Percentiles rank a stretch among this genome's conserved stretches.
Evolutionary conservation across 495 filamentous ascomycete genomes (phyloP).

Genomic region (Talaromyces trachyspermus): DNA sequence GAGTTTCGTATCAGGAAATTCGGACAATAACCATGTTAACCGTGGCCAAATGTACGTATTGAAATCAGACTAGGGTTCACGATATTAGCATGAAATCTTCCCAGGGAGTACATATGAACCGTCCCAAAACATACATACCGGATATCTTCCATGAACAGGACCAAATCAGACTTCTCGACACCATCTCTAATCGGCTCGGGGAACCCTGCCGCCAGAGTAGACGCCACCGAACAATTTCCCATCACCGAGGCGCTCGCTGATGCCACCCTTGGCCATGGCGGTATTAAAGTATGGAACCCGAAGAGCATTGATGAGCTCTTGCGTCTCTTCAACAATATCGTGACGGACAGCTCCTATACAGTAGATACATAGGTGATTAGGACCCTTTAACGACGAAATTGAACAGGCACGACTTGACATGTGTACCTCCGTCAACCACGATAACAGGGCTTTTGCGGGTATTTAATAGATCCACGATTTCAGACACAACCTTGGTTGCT

Average conservation of each 20-base stretch:
- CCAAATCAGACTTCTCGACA: slow-evolving; percentile 63
- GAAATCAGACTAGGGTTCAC: slow-evolving; percentile 20
- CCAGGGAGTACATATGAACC: too few species aligned
- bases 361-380: not conserved
- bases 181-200: slow-evolving; percentile 49
- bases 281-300: slow-evolving; percentile 63
- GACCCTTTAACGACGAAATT: not conserved
- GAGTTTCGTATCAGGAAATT: not conserved
- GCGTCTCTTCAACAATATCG: slow-evolving; percentile 55
- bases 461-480: not conserved
- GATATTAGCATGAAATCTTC: too few species aligned
- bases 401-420: too few species aligned
- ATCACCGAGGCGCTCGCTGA: slow-evolving; percentile 51
- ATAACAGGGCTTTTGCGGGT: not conserved
- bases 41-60: slow-evolving; percentile 17
- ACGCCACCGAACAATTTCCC: slow-evolving; percentile 59
- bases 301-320: slow-evolving; percentile 58
- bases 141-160: slow-evolving; percentile 49
- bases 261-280: slow-evolving; percentile 70
- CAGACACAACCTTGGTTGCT: not conserved
- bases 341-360: slow-evolving; percentile 53
- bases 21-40: not conserved
- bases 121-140: too few species aligned
- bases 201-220: slow-evolving; percentile 62
- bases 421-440: slow-evolving; percentile 5